A percentile compares a stretch with the other conserved stretches of the same genome.
Conservation (phyloP, 164 flowering plant genomes). For the Nelumbo lutea region DNA sequence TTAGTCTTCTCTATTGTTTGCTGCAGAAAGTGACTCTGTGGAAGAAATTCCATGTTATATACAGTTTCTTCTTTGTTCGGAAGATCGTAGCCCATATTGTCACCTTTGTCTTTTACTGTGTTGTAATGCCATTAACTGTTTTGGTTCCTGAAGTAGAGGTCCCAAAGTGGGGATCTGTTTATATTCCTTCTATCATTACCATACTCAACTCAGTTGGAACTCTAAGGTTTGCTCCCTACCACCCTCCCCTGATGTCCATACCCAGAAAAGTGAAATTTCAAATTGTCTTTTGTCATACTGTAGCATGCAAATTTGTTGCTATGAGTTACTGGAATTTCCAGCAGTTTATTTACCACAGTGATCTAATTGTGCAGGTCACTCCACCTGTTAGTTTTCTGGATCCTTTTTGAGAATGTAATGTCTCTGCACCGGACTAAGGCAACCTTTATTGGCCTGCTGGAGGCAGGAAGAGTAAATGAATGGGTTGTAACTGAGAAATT, state of each 20-base stretch:
- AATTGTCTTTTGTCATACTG: background rate
- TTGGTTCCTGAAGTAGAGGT: slow-evolving; percentile 86
- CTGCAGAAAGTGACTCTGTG: slow-evolving; percentile 81
- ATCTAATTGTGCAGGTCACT: slow-evolving; percentile 54
- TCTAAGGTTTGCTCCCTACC: slow-evolving; percentile 51
- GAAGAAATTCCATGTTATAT: slow-evolving; percentile 94
- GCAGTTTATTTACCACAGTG: background rate
- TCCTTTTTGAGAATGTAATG: slow-evolving; percentile 97
- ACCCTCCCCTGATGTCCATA: background rate
- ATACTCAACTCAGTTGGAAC: slow-evolving; percentile 90
- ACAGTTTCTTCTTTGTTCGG: slow-evolving; percentile 94
- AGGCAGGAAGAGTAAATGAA: slow-evolving; percentile 84
- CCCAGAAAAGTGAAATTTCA: too few relatives aligned
- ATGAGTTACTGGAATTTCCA: background rate
- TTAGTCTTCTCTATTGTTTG: background rate
- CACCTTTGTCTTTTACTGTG: slow-evolving; percentile 80
- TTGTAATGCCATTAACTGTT: slow-evolving; percentile 77
- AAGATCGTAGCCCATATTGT: slow-evolving; percentile 89
- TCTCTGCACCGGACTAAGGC: slow-evolving; percentile 95
- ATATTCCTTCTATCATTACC: slow-evolving; percentile 85
- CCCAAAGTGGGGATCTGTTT: slow-evolving; percentile 93
- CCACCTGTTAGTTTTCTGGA: slow-evolving; percentile 88
- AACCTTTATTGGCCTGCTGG: slow-evolving; percentile 79
- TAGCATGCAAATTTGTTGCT: background rate
- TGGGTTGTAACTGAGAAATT: slow-evolving; percentile 98